Evolutionary conservation across 192 early-diverging fungal species (phyloP).

Genomic region (Pilaira anomala): DNA sequence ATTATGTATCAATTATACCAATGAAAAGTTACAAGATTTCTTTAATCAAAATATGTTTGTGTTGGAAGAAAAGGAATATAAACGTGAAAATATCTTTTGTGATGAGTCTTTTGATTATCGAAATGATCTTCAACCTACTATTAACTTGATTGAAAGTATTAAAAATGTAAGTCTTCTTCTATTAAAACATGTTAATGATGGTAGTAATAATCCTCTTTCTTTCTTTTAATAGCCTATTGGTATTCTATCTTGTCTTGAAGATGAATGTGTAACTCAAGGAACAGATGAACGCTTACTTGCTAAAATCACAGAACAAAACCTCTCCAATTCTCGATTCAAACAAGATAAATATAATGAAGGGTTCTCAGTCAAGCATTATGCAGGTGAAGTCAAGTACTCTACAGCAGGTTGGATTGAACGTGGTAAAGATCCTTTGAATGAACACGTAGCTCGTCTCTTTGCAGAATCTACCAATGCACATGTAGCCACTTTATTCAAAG

Average conservation of each 20-base stretch:
- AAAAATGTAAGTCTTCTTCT: constrained; percentile 52
- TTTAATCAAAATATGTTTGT: constrained; percentile 99
- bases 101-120: constrained; percentile 98
- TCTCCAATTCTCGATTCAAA: constrained; percentile 76
- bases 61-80: constrained; percentile 97
- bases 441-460: constrained; percentile 84
- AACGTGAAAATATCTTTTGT: constrained; percentile 78
- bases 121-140: constrained; percentile 94
- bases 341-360: constrained; percentile 80
- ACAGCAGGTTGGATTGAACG: constrained; percentile 92
- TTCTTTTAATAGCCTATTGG: constrained; percentile 70
- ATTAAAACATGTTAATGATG: neutral
- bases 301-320: constrained; percentile 85
- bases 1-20: constrained; percentile 99
- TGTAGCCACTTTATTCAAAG: constrained; percentile 77
- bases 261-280: constrained; percentile 97
- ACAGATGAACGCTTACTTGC: constrained; percentile 93
- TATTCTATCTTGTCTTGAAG: constrained; percentile 92
- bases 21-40: constrained; percentile 98
- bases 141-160: constrained; percentile 95
- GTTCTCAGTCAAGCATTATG: constrained; percentile 93
- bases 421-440: constrained; percentile 97
- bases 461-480: constrained; percentile 81
- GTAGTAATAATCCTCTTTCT: neutral
- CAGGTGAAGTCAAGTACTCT: constrained; percentile 92